These are phyloP conservation scores for Hevea brasiliensis DNA, from an alignment of 345 rosid genomes.

Conservation along the genomic window DNA sequence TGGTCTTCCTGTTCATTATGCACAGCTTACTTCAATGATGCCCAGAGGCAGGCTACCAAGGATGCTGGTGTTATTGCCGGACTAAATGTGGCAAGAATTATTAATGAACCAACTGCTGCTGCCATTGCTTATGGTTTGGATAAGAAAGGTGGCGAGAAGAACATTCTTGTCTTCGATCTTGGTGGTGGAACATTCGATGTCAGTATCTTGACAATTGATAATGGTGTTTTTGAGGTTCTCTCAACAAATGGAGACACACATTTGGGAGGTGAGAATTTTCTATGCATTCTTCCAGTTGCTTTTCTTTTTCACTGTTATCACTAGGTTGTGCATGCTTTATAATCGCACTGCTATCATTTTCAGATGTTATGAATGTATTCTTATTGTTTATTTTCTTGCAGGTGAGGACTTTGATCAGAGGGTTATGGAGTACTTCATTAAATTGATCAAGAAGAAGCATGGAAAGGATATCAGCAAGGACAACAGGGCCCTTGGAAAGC, in stretches of 20 bases:
- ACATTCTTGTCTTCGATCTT: conserved; percentile 31
- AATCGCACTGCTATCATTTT: background rate
- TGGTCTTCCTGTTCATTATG: background rate
- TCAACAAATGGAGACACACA: conserved; percentile 33
- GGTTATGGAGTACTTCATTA: conserved; percentile 34
- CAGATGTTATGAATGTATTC: too few species aligned
- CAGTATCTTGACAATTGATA: conserved; percentile 26
- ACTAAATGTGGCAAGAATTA: conserved; percentile 26
- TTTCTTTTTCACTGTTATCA: too few species aligned
- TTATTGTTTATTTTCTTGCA: background rate
- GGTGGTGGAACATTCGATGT: conserved; percentile 32
- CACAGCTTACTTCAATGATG: conserved; percentile 34
- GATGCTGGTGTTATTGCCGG: conserved; percentile 30
- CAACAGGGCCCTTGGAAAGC: conserved; percentile 34
- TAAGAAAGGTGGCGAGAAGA: conserved; percentile 30
- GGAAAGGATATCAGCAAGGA: conserved; percentile 35
- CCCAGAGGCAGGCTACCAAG: conserved; percentile 31
- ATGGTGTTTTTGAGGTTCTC: conserved; percentile 32
- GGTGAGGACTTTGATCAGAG: conserved; percentile 40
- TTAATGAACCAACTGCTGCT: conserved; percentile 32
- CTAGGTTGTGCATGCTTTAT: background rate
- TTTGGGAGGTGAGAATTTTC: conserved; percentile 23
- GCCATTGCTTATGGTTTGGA: conserved; percentile 34
- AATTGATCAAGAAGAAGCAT: conserved; percentile 34
- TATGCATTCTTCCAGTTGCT: background rate